Base-by-base conservation (phyloP, 2,329 filamentous ascomycete genomes). In the Rosellinia necatrix region DNA sequence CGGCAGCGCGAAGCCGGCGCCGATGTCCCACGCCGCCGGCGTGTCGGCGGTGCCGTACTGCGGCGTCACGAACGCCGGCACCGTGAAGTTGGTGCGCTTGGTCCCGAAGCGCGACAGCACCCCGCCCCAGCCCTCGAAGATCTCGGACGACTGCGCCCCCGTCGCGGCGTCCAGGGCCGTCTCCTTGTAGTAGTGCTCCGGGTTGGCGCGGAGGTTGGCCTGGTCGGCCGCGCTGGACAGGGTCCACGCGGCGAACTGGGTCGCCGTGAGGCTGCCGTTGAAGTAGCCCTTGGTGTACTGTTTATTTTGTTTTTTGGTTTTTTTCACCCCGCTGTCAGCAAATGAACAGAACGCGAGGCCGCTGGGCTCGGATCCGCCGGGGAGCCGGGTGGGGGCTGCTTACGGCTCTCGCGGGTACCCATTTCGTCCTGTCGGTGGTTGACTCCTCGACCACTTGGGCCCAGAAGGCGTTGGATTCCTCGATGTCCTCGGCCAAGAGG, bases 71-170 rank as follows among this genome's bases (percentile, higher is more conserved):
- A 58, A 62, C 6, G 34, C 34, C 8, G 60, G 60, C 10, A 62
- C 60, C 2, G 58, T 56, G 22, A 62, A 62, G 51, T 62, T 58
- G 17, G 57, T 62, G 2, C 59, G 59, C 27, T 54, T 55, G 3
- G 41, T 62, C 3, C 59, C 59, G 27, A 62, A 55, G 2, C 2
- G 34, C 1, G 59, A 62, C 13, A 60, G 34, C 7, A 60, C 57
- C 5, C 60, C 60, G 42, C 60, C 60, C 60, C 60, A 60, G 9
- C 60, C 60, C 51, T 62, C 60, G 21, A 62, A 53, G 22, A 62
- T 62, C 3, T 55, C 2, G 3, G 57, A 60, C 15, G 21, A 19
- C 44, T 62, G 57, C 1, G 35, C 15, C 2, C 53, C 51, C 10
- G 52, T 52, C 10, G 52, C 49, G 4, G 37, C 27, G 4, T 43